Evolutionary conservation across 164 flowering plant genomes (phyloP), one percentile per base, ranked within the genome.

Genomic region (Hamamelis virginiana): DNA sequence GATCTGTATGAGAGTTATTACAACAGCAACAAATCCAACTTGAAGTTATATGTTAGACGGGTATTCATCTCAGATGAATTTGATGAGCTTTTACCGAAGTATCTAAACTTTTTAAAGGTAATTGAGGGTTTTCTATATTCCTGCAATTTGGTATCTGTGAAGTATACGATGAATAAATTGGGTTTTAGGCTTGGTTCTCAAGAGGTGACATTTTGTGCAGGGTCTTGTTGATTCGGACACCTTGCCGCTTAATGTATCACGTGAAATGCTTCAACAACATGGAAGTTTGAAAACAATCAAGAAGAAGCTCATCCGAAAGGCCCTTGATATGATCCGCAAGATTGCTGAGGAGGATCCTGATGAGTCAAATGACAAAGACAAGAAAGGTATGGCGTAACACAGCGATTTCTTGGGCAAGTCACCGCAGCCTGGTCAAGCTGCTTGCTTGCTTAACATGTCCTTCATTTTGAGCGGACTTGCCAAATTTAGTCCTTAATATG

Each of bases 181-280:
- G 21, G 58, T 19, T 56, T 23, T 9, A 41, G 12, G 23, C 18
- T 46, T 8, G 26, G 53, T 51, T 33, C 66, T 66, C 0, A 57
- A 63, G 26, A 4, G 11, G 51, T 64, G 46, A 4, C 23, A 38
- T 28, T 68, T 41, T 74, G 23, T 65, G 72, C 90, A 95, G 99
- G 99, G 99, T 69, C 93, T 95, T 65, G 94, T 95, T 76, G 99
- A 95, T 78, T 95, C 97, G 9, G 99, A 95, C 74, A 90, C 97
- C 21, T 76, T 95, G 45, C 99, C 99, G 13, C 92, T 95, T 9
- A 95, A 95, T 74, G 97, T 95, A 18, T 92, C 99, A 44, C 80
- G 99, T 72, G 99, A 95, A 84, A 92, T 95, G 97, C 96, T 95
- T 75, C 99, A 95, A 80, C 94, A 88, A 59, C 96, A 95, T 77